Base-by-base conservation (phyloP, 23 red algal genomes). In the Cyanidium caldarium region DNA sequence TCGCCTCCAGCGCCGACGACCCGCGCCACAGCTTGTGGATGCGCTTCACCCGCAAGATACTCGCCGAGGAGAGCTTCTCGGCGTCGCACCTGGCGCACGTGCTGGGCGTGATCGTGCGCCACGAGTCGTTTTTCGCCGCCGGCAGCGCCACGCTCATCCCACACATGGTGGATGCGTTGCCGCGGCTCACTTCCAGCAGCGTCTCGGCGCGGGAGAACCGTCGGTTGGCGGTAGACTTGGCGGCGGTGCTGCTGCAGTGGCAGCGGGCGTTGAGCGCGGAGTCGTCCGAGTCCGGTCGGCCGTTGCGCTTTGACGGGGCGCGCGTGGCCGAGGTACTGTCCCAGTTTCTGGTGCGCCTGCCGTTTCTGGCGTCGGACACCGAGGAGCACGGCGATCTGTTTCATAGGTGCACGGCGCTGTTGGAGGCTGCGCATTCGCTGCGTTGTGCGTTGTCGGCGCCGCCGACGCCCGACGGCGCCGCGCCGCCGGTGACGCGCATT, bases 11-110 rank as follows among this genome's bases (percentile, higher is more conserved):
- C 57, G 58, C 77, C n/a, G 37, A 45, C 3, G 81, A 79, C 13
- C 77, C 84, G 37, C 83, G 84, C 34, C 84, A 85, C 37, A 79
- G 84, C 17, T 75, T 84, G 2, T 87, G 85, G 85, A 89, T 89
- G 21, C 67, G 92, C 16, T 98, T 87, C 40, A 98, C 84, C 1
- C 83, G 80, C 68, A 98, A 89, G 37, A 86, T 98, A 0, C 58
- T 98, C 17, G 35, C 84, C 31, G 92, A 98, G 66, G 92, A 98
- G 58, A 84, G 92, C 29, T 80, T 80, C 67, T 86, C 75, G 20
- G 33, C 77, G 35, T 72, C 45, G 71, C 82, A 89, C 38, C 46
- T 98, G 15, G 81, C 86, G 7, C 92, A 98, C 58, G 88, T 98
- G 7, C 88, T 75, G 84, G 72, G 84, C 17, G 39, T 98, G n/a